phyloP scores from a whole-genome alignment of 2,329 filamentous ascomycete species.

The Nothophaeocryptopus gaeumannii region DNA sequence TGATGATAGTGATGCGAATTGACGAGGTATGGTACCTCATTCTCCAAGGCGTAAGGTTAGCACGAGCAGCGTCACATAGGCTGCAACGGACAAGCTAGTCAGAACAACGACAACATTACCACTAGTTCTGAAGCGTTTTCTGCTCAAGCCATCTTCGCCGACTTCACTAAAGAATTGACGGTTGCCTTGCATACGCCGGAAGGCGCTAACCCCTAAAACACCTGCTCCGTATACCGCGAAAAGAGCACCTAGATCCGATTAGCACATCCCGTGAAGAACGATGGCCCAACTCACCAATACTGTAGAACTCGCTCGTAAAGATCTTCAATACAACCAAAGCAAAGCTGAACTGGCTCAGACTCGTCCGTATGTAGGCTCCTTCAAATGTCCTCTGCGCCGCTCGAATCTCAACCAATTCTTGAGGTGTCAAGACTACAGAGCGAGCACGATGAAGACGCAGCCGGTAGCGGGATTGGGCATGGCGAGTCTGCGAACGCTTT shows the following conservation, averaged over 20 bases:
- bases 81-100: slow-evolving; percentile 60
- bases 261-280: background rate
- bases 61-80: slow-evolving; percentile 59
- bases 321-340: slow-evolving; percentile 92
- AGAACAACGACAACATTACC: slow-evolving; percentile 64
- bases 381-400: slow-evolving; percentile 96
- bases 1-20: no score
- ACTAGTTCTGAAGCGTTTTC: slow-evolving; percentile 61
- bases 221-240: slow-evolving; percentile 89
- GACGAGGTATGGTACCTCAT: background rate
- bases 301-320: slow-evolving; percentile 94
- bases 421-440: slow-evolving; percentile 74
- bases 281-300: slow-evolving; percentile 61
- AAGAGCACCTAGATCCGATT: slow-evolving; percentile 55
- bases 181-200: slow-evolving; percentile 87
- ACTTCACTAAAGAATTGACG: slow-evolving; percentile 79
- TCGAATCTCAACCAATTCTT: slow-evolving; percentile 90
- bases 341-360: slow-evolving; percentile 92
- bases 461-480: slow-evolving; percentile 71
- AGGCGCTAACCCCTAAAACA: slow-evolving; percentile 76
- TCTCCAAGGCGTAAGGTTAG: slow-evolving; percentile 53
- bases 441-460: slow-evolving; percentile 80
- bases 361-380: slow-evolving; percentile 92
- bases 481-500: slow-evolving; percentile 42
- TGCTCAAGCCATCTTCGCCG: slow-evolving; percentile 58